Evolutionary conservation across 2,329 filamentous ascomycete species (phyloP), one percentile per base, ranked within the genome.

Genomic region (Neocucurbitaria cava): DNA sequence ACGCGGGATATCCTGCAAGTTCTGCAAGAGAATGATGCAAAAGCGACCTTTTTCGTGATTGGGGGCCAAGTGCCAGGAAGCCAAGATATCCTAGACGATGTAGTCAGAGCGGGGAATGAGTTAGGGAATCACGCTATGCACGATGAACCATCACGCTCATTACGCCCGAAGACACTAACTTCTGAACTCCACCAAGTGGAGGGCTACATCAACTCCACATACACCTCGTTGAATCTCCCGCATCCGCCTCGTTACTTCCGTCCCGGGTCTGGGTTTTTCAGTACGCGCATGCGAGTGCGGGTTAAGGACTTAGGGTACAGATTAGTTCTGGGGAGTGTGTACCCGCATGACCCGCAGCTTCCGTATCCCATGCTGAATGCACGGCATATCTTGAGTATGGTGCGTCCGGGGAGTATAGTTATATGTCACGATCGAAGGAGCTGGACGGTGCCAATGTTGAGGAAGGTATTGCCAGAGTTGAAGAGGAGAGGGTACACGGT

Each of bases 261-360:
- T 0, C 92, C 92, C 0, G 92, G 92, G 0, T 92, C 89, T 0
- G 92, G 92, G 13, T 88, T 96, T 73, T 96, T 96, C 78, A 92
- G 84, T 67, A 78, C 80, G 38, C 75, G 84, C 17, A 93, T 96
- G 87, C 81, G 89, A 15, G 69, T 69, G 30, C 71, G 89, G 31
- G 76, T 91, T 7, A 76, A 77, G 30, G 79, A 77, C 46, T 71
- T 92, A 56, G 88, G 87, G 3, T 93, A 91, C 74, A 81, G 82
- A 45, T 81, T 95, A 46, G 88, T 92, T n/a, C 78, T 96, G 35
- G 92, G 92, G 2, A 88, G 87, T 73, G 87, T 96, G 36, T 96
- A 96, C 76, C 92, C 92, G 5, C 92, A 96, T 77, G 92, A 96
- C 77, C 87, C 92, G n/a, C 92, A 96, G 80, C 88, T 96, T 53